Percentiles rank a stretch among this genome's conserved stretches.
phyloP scores from a whole-genome alignment of 108 stramenopile genomes.

The Stephanodiscus minutulus region DNA sequence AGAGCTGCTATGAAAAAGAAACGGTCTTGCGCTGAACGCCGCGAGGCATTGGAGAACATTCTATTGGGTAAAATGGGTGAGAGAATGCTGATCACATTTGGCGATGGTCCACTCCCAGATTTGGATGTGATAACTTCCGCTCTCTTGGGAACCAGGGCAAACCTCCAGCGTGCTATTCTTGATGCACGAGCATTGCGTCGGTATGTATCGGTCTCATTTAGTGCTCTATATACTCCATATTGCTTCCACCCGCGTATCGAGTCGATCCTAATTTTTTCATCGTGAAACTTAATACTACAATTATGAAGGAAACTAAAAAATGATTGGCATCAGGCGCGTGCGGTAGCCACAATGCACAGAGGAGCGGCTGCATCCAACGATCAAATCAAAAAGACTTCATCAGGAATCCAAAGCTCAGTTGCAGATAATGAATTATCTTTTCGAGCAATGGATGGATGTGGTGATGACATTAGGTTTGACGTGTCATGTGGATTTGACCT shows the following conservation, averaged over 20 bases:
- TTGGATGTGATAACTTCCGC: constrained; percentile 58
- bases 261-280: neutral
- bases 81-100: constrained; percentile 81
- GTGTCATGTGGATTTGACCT: constrained; percentile 71
- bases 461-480: constrained; percentile 45
- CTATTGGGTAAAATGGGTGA: constrained; percentile 74
- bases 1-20: neutral
- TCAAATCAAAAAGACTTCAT: constrained; percentile 21
- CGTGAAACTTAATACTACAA: neutral
- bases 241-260: neutral
- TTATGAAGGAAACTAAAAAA: constrained; percentile 32
- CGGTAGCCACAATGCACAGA: constrained; percentile 25
- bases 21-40: constrained; percentile 7
- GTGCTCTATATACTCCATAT: neutral
- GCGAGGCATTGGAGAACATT: constrained; percentile 52
- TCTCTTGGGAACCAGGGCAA: constrained; percentile 61
- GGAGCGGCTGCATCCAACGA: constrained; percentile 8
- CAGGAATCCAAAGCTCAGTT: constrained; percentile 7
- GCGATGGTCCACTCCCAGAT: constrained; percentile 65
- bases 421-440: constrained; percentile 60
- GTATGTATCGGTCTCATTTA: neutral
- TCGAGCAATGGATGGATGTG: constrained; percentile 48
- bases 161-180: constrained; percentile 64
- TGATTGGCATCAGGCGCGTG: constrained; percentile 41
- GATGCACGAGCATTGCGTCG: constrained; percentile 78